Evolutionary conservation across 1,284 basidiomycete genomes (phyloP).

Genomic region (Salmacisia buchloeana): DNA sequence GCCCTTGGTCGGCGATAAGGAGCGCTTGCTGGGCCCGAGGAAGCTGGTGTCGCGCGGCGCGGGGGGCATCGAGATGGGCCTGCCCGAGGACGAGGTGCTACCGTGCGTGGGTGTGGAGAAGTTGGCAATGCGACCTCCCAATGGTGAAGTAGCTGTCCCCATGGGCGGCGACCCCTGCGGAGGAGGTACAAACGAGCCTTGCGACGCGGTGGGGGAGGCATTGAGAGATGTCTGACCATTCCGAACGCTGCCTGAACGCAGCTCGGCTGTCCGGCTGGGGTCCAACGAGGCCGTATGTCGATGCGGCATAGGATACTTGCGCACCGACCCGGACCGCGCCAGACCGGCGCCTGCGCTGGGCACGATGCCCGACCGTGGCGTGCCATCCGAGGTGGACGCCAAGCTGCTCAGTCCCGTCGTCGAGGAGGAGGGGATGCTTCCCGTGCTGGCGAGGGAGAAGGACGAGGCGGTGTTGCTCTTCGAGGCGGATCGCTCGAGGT

Average conservation of each 20-base stretch:
- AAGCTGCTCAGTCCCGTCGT: slow-evolving; percentile 6
- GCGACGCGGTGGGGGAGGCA: slow-evolving; percentile 14
- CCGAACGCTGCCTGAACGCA: slow-evolving; percentile 16
- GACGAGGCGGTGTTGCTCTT: slow-evolving; percentile 22
- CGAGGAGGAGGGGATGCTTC: slow-evolving; percentile 1
- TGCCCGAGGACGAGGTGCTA: slow-evolving; percentile 14
- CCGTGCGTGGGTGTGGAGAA: slow-evolving; percentile 19
- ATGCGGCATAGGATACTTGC: slow-evolving; percentile 36
- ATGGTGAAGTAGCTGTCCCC: neutral
- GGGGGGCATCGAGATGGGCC: slow-evolving; percentile 38
- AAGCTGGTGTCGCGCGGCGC: slow-evolving; percentile 27
- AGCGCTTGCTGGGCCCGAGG: slow-evolving; percentile 21
- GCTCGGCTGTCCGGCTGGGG: slow-evolving; percentile 25
- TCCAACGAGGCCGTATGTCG: slow-evolving; percentile 39
- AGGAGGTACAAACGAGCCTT: slow-evolving; percentile 9
- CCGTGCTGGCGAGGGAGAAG: slow-evolving; percentile 26
- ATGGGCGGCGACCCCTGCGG: slow-evolving; percentile 18
- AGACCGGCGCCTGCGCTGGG: slow-evolving; percentile 15
- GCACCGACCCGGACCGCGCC: slow-evolving; percentile 26
- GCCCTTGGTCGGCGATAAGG: slow-evolving; percentile 17
- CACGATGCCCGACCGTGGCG: slow-evolving; percentile 10
- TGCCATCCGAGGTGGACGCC: neutral
- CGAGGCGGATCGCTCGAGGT: slow-evolving; percentile 39
- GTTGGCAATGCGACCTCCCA: slow-evolving; percentile 17
- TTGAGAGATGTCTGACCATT: slow-evolving; percentile 14